Conservation (phyloP, 2,329 filamentous ascomycete species). For the Davidsoniella virescens region DNA sequence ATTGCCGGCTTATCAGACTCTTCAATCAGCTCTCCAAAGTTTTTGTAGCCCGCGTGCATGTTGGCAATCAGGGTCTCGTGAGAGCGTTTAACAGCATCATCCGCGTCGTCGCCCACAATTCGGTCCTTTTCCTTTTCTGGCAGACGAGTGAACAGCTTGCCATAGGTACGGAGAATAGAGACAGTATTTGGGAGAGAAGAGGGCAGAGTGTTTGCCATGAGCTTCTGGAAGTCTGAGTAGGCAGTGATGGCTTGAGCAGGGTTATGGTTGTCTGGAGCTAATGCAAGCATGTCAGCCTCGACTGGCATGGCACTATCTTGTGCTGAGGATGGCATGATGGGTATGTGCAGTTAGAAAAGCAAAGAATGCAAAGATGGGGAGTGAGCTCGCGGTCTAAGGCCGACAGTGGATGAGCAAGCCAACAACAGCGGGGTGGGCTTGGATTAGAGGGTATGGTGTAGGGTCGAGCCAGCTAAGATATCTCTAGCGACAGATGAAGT, state of each 20-base stretch:
- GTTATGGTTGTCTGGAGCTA: background rate
- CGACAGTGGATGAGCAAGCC: too few relatives aligned
- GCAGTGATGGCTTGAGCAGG: background rate
- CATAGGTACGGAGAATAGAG: conserved; percentile 9
- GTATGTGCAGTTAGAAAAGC: too few relatives aligned
- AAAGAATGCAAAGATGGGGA: too few relatives aligned
- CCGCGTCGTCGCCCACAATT: background rate
- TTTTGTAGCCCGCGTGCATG: conserved; percentile 21
- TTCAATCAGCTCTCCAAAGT: conserved; percentile 24
- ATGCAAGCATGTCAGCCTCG: background rate
- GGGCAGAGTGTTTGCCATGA: background rate
- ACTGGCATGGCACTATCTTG: background rate
- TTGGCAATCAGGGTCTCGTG: conserved; percentile 15
- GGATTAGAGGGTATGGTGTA: too few relatives aligned
- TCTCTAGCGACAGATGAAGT: too few relatives aligned
- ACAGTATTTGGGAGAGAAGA: conserved; percentile 3
- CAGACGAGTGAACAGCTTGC: background rate
- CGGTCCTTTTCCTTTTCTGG: conserved; percentile 6
- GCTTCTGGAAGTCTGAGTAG: background rate
- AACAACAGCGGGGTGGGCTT: too few relatives aligned
- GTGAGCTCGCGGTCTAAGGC: too few relatives aligned
- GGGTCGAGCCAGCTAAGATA: too few relatives aligned
- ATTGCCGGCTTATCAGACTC: conserved; percentile 18
- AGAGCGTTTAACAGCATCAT: background rate
- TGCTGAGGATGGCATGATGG: too few relatives aligned